These are phyloP conservation scores for Trifolium fragiferum DNA, from an alignment of 306 rosid species.

Conservation along the genomic window DNA sequence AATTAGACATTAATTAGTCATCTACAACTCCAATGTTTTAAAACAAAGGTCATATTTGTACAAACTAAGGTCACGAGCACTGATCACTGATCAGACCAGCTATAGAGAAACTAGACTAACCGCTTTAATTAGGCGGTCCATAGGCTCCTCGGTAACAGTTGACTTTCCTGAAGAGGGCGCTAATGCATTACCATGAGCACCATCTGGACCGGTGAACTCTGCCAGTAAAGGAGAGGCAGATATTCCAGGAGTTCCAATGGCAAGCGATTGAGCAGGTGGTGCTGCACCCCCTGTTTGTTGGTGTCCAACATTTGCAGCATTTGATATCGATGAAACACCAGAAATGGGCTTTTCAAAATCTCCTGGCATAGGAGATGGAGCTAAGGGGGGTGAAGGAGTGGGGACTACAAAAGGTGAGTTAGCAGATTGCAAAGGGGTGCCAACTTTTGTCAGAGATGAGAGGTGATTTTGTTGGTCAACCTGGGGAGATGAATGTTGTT, in stretches of 20 bases:
- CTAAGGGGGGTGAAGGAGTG: conserved; percentile 93
- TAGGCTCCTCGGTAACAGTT: conserved; percentile 79
- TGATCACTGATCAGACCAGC: conserved; percentile 29
- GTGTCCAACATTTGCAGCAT: conserved; percentile 71
- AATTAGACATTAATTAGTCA: conserved; percentile 35
- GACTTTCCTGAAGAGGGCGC: conserved; percentile 74
- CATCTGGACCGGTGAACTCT: conserved; percentile 80
- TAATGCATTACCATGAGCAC: conserved; percentile 66
- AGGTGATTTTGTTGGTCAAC: conserved; percentile 81
- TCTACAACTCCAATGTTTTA: conserved; percentile 11
- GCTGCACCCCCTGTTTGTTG: conserved; percentile 63
- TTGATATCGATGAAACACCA: conserved; percentile 65
- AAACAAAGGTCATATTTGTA: conserved; percentile 15
- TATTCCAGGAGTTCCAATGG: conserved; percentile 98
- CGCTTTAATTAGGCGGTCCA: conserved; percentile 87
- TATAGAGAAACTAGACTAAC: conserved; percentile 61
- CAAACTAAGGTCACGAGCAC: conserved; percentile 17
- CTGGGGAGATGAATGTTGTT: conserved; percentile 98
- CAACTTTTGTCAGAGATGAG: conserved; percentile 68
- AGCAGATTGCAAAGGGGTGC: conserved; percentile 88
- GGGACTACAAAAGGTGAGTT: conserved; percentile 86
- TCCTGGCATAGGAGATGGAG: conserved; percentile 93
- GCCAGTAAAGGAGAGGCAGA: conserved; percentile 98
- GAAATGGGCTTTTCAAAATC: conserved; percentile 84
- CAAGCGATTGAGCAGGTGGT: conserved; percentile 85